phyloP scores from a whole-genome alignment of 805 yeast species.

The Schizosaccharomyces osmophilus region DNA sequence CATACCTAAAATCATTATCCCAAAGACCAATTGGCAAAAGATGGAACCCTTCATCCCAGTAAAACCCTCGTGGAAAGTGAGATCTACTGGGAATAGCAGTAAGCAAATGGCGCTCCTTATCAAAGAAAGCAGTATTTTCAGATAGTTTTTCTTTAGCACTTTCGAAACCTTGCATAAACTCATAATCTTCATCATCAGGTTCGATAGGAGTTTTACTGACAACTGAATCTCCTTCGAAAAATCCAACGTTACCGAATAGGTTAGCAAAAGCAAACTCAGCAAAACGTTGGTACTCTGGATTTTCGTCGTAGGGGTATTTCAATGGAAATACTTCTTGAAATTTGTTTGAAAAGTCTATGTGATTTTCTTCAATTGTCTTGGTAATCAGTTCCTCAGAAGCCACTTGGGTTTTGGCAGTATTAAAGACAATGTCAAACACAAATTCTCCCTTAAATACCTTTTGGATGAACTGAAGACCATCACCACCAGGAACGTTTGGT shows the following conservation, averaged over 20 bases:
- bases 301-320: slow-evolving; percentile 27
- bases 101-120: slow-evolving; percentile 43
- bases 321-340: slow-evolving; percentile 36
- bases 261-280: slow-evolving; percentile 65
- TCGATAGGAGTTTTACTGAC: slow-evolving; percentile 47
- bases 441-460: slow-evolving; percentile 48
- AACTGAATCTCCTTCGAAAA: slow-evolving; percentile 58
- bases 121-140: slow-evolving; percentile 16
- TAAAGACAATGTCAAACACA: slow-evolving; percentile 44
- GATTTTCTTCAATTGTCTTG: slow-evolving; percentile 13
- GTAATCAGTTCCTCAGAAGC: slow-evolving; percentile 4
- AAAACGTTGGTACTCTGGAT: slow-evolving; percentile 23
- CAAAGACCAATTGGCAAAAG: slow-evolving; percentile 56
- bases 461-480: slow-evolving; percentile 61
- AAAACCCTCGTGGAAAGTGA: slow-evolving; percentile 87
- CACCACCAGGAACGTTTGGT: slow-evolving; percentile 33
- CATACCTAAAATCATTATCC: slow-evolving; percentile 19
- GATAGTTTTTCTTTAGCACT: slow-evolving; percentile 7
- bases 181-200: slow-evolving; percentile 26
- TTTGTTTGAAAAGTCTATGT: slow-evolving; percentile 7
- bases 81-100: slow-evolving; percentile 79
- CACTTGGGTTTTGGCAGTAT: background rate
- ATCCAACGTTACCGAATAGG: slow-evolving; percentile 71
- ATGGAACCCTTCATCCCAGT: slow-evolving; percentile 98
- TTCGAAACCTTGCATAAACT: slow-evolving; percentile 12